These are phyloP conservation scores for Hyphopichia homilentoma DNA, from an alignment of 805 yeast genomes.

Conservation along the genomic window DNA sequence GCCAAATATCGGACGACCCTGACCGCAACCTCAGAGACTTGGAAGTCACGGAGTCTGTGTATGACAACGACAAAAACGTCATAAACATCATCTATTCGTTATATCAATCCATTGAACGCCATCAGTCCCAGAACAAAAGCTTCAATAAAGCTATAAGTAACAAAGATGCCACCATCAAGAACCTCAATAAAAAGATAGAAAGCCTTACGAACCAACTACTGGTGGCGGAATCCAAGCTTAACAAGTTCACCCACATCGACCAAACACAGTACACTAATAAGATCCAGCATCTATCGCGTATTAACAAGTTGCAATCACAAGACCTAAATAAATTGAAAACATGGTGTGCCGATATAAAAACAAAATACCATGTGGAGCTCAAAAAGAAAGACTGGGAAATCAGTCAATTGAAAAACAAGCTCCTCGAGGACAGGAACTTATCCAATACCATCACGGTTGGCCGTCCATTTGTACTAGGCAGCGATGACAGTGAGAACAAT, in stretches of 20 bases:
- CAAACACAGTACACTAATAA: conserved; percentile 12
- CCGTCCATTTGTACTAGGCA: conserved; percentile 10
- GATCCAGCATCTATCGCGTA: conserved; percentile 13
- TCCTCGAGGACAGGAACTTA: conserved; percentile 30
- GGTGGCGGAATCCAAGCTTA: conserved; percentile 10
- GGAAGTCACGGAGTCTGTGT: conserved; percentile 24
- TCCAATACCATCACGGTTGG: conserved; percentile 27
- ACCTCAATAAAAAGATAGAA: conserved; percentile 18
- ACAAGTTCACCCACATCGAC: conserved; percentile 16
- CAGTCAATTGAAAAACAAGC: conserved; percentile 28
- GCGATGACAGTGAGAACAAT: conserved; percentile 3
- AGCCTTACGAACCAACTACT: conserved; percentile 16
- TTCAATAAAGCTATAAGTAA: conserved; percentile 24
- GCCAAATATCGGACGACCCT: conserved; percentile 16
- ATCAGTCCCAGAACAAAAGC: conserved; percentile 26
- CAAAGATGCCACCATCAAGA: conserved; percentile 26
- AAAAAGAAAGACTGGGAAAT: conserved; percentile 30
- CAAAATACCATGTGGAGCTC: conserved; percentile 33
- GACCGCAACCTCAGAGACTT: conserved; percentile 12
- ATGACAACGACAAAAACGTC: conserved; percentile 33
- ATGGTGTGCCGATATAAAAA: conserved; percentile 26
- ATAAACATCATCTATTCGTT: conserved; percentile 36
- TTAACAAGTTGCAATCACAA: conserved; percentile 23
- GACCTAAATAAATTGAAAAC: conserved; percentile 26
- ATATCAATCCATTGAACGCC: conserved; percentile 27